Evolutionary conservation across 2,329 filamentous ascomycete species (phyloP).

Genomic region (Aureobasidium sp.): DNA sequence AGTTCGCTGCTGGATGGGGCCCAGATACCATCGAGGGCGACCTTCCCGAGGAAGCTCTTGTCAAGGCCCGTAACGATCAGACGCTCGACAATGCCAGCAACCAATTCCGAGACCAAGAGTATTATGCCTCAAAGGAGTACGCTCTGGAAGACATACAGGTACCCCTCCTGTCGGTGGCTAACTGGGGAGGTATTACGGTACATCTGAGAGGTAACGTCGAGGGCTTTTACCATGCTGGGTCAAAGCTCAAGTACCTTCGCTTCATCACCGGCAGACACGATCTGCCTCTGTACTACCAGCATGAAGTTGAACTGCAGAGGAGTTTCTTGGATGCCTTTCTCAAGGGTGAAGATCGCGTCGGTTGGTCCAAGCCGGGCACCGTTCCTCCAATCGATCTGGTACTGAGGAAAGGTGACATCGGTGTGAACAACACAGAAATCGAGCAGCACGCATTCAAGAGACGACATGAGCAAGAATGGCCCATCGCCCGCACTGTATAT

Average conservation of each 20-base stretch:
- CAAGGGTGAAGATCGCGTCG: conserved; percentile 55
- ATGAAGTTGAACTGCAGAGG: conserved; percentile 60
- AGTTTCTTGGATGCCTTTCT: conserved; percentile 66
- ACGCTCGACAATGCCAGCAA: conserved; percentile 41
- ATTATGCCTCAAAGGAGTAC: conserved; percentile 61
- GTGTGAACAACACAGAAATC: too few species aligned
- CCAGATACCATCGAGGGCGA: conserved; percentile 32
- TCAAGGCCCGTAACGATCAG: conserved; percentile 38
- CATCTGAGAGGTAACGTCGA: conserved; percentile 64
- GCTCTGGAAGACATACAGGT: conserved; percentile 59
- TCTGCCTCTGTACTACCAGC: conserved; percentile 63
- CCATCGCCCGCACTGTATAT: too few species aligned
- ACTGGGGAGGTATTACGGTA: conserved; percentile 64
- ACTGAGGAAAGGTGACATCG: too few species aligned
- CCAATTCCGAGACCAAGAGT: conserved; percentile 54
- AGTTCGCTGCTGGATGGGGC: conserved; percentile 33
- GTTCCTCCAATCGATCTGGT: conserved; percentile 60
- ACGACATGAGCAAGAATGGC: too few species aligned
- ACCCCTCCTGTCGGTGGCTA: conserved; percentile 59
- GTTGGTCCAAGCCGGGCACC: conserved; percentile 57
- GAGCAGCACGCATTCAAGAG: too few species aligned
- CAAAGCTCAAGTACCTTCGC: conserved; percentile 60
- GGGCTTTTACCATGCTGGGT: conserved; percentile 57
- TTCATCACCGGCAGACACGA: conserved; percentile 66
- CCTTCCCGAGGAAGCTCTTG: conserved; percentile 45